Evolutionary conservation across 2,329 filamentous ascomycete species (phyloP), one percentile per base, ranked within the genome.

Genomic region (Chalara sp.): DNA sequence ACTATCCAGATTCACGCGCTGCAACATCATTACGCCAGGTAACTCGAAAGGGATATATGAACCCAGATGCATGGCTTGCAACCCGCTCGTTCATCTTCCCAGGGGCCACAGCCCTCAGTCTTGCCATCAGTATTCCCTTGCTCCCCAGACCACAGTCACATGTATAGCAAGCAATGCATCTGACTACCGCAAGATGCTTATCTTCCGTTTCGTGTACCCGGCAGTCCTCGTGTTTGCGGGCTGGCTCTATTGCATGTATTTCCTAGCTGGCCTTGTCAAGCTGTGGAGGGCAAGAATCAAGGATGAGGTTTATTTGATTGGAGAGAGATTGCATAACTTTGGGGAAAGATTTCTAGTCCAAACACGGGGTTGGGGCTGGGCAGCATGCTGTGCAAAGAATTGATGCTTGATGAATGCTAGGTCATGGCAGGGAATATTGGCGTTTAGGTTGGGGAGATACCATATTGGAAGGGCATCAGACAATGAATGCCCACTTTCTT

Each of bases 231-330:
- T 47, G 13, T 39, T 60, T 6, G 52, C 53, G 10, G 49, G 51
- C 30, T 75, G 76, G 2, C 67, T 80, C 3, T 67, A 79, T 28
- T 72, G 76, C 2, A 63, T 78, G 6, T 77, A 73, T 63, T 75
- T 77, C 8, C 64, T 84, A n/a, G 63, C 78, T 6, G 70, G 77
- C 44, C 78, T 89, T 48, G 78, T 93, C 47, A 78, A 80, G 44
- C 73, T 81, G 21, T 97, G 92, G 91, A 82, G 87, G 61, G 76
- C 83, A 51, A 81, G 85, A 52, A 89, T 99, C 44, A 77, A 89
- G 39, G 95, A 99, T 67, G 95, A 99, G 69, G 91, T 95, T 0
- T 99, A 99, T 67, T 73, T 99, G 43, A 93, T 97, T 63, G 93
- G 93, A 2, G 92, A 99, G 71, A 75, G 91, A 53, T 70, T 99